Base-by-base conservation (phyloP, 2,329 filamentous ascomycete species). In the Monilinia aucupariae region DNA sequence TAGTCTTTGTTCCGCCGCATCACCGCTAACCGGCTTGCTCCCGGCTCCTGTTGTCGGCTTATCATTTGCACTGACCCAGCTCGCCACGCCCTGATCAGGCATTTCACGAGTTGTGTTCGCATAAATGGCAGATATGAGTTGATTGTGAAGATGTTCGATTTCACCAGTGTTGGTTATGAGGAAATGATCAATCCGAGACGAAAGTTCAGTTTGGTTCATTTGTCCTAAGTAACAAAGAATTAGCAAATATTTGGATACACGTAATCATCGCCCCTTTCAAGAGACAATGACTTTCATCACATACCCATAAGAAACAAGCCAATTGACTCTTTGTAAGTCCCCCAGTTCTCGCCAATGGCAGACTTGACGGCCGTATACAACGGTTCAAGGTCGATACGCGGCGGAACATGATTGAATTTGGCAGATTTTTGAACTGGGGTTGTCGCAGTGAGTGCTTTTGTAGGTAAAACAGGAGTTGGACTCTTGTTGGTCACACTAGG, bases 51-150 rank as follows among this genome's bases (percentile, higher is more conserved):
- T 76, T 22, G 81, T 76, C 22, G 85, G 85, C 70, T 89, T 89
- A 69, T 89, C 86, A 71, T 88, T 87, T 61, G 86, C 85, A 73
- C 85, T 88, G 73, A 89, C 86, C 86, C 86, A 89, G 65, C 84
- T 84, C 54, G 86, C 86, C 70, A 87, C 81, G 69, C 85, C 85
- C 72, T 80, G 80, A 67, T 88, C 86, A 64, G 86, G 86, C 78
- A 87, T 83, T 73, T 89, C 86, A 64, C 86, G 78, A 43, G 85
- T 88, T 65, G 88, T 82, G 79, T 89, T 89, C 71, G 81, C 85
- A 73, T 86, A 86, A 69, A 89, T 84, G 62, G 84, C 85, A 63
- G 85, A 79, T 66, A 89, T 77, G 59, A 89, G 81, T 74, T 87
- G 85, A 73, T 89, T 89, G 71, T 89, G 86, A 3, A 87, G 77